phyloP scores from a whole-genome alignment of 306 rosid genomes.

The Spatholobus suberectus region DNA sequence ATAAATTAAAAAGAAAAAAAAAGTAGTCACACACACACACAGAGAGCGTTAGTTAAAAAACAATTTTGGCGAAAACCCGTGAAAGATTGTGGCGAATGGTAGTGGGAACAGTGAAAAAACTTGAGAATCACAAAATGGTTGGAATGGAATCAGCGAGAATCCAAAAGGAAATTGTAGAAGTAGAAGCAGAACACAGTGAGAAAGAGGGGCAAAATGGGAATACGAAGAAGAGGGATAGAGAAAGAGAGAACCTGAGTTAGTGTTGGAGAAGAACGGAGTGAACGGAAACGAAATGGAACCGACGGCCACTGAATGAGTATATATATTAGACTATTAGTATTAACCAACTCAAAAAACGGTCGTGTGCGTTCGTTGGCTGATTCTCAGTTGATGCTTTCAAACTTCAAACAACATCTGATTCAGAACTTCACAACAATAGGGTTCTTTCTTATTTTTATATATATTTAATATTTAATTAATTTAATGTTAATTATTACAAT shows the following conservation, averaged over 20 bases:
- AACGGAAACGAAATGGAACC: neutral
- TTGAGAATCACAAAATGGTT: neutral
- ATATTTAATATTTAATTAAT: no score
- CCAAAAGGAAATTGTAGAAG: neutral
- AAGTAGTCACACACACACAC: neutral
- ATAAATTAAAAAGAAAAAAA: neutral
- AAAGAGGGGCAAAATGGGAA: slow-evolving; percentile 40
- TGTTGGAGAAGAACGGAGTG: slow-evolving; percentile 6
- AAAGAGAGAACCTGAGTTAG: slow-evolving; percentile 36
- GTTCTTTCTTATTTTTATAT: neutral
- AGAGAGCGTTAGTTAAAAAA: neutral
- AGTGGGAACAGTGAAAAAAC: slow-evolving; percentile 34
- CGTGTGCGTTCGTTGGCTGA: neutral
- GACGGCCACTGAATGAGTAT: no score
- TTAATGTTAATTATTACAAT: no score
- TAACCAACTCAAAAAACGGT: neutral
- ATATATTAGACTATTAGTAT: no score
- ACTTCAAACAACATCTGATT: neutral
- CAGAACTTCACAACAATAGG: neutral
- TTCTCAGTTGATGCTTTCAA: neutral
- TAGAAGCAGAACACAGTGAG: neutral
- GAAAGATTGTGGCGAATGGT: neutral
- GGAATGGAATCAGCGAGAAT: slow-evolving; percentile 19
- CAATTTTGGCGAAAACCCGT: slow-evolving; percentile 7
- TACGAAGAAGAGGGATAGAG: neutral